Evolutionary conservation across 768 basidiomycete genomes (phyloP), one percentile per base, ranked within the genome.

Genomic region (Hygrocybe coccinea): DNA sequence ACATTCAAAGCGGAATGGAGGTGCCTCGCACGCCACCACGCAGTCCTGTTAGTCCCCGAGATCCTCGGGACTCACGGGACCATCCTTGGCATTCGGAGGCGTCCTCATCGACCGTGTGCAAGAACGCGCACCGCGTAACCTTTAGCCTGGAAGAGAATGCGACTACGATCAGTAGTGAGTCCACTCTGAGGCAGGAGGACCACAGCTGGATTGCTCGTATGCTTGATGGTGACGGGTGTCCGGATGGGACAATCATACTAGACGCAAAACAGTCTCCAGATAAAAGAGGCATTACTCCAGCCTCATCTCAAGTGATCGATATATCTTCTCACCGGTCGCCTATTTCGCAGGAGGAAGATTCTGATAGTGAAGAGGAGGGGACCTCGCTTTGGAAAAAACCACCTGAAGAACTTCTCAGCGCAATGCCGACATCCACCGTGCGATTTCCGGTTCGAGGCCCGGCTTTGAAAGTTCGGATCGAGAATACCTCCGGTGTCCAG

Each of bases 41-140:
- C 36, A 87, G 86, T 46, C 87, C 87, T 10, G 73, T 80, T 52
- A 84, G 78, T 58, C 77, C 80, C 39, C 69, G 70, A 41, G 78
- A 77, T 51, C 79, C 77, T 7, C 70, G 73, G 25, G 68, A 70
- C 49, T 60, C 65, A 12, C 71, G 71, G 36, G 65, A 76, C n/a
- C n/a, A n/a, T n/a, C n/a, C 29, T 29, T 69, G 66, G 57, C 62
- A 63, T 52, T 17, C 52, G 5, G 52, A 54, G 21, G 64, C 64
- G 47, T 66, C 69, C 29, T 56, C 64, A 35, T 60, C 69, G 9
- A 62, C 69, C 38, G 60, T 63, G 1, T 25, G 44, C 14, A 41
- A 36, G 33, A 15, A 36, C 12, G 11, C 22, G 11, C 52, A 41
- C 10, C 22, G 33, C 29, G 29, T 21, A 10, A 39, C 11, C 36